Conservation (phyloP, 2,329 filamentous ascomycete genomes). For the Aspergillus quadrilineatus region DNA sequence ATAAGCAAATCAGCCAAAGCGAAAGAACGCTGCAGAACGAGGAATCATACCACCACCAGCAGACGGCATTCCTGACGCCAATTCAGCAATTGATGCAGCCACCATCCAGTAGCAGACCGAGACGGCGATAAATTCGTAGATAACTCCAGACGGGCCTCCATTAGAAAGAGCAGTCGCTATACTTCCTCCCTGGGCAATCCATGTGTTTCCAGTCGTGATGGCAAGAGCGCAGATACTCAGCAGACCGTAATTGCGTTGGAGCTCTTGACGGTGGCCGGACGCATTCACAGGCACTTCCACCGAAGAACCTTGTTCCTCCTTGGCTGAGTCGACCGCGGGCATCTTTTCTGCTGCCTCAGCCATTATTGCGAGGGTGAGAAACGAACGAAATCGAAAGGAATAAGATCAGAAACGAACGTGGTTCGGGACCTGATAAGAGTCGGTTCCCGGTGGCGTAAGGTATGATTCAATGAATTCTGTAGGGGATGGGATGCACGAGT, state of each 20-base stretch:
- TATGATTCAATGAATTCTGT: background rate
- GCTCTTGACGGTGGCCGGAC: slow-evolving; percentile 63
- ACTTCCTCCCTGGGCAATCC: slow-evolving; percentile 63
- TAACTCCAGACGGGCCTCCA: slow-evolving; percentile 60
- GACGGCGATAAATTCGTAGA: slow-evolving; percentile 60
- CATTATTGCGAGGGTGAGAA: slow-evolving; percentile 20
- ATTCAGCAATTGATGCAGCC: slow-evolving; percentile 59
- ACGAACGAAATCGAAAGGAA: background rate
- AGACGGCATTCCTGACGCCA: slow-evolving; percentile 62
- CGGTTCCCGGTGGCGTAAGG: background rate
- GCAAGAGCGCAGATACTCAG: slow-evolving; percentile 60
- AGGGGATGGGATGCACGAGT: background rate
- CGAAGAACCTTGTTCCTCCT: slow-evolving; percentile 27
- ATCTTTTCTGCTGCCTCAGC: slow-evolving; percentile 25
- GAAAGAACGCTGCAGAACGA: background rate
- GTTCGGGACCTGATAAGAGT: slow-evolving; percentile 1
- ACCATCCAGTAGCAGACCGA: slow-evolving; percentile 59
- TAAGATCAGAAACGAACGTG: background rate
- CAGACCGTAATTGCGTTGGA: slow-evolving; percentile 63
- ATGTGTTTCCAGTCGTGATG: slow-evolving; percentile 64
- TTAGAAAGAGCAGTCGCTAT: slow-evolving; percentile 59
- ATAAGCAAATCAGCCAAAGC: background rate
- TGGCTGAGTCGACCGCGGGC: slow-evolving; percentile 20
- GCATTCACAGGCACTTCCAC: slow-evolving; percentile 56
- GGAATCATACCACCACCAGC: slow-evolving; percentile 50